Base-by-base conservation (phyloP, 2,329 filamentous ascomycete species). In the Ceratocystiopsis minuta region DNA sequence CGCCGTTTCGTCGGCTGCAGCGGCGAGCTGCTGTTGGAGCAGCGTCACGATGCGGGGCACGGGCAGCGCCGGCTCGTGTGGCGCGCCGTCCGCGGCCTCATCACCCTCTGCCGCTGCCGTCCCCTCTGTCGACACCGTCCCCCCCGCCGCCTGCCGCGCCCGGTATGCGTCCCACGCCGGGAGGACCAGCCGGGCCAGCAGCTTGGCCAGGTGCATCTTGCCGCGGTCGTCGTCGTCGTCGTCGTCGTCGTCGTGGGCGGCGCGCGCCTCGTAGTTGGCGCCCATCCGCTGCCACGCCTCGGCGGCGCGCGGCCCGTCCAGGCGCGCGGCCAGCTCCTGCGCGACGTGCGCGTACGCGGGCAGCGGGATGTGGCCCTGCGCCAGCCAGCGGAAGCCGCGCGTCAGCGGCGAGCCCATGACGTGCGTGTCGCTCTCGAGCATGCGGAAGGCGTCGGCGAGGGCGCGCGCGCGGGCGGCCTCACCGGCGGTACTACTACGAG, bases 321-420 rank as follows among this genome's bases (percentile, higher is more conserved):
- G 55, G 1, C 54, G 46, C 33, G 45, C 44, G 6, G 48, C 51
- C 12, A 66, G 40, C 3, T 58, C 55, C 24, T 60, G 55, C 0
- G 60, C 46, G 4, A 65, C 50, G 18, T 63, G 56, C 20, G 64
- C 50, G 36, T 63, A 67, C 0, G 60, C 61, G 0, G 57, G 56
- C 14, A 65, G 51, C 0, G 61, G 64, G 20, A 62, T 60, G 38
- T 64, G 52, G 1, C 55, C 34, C 15, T 9, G 55, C 48, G 3
- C 53, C 38, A 3, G 54, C 64, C 65, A 67, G 5, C 41, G 47
- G 36, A 55, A 66, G 0, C 60, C 53, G 6, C 52, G 53, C 0
- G 53, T 54, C 0, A 57, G 50, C 0, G 56, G 51, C 0, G 57
- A 60, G 0, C 41, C 48, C 17, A 54, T 49, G 2, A 65, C 40